Evolutionary conservation across 352 stramenopile genomes (phyloP), one percentile per base, ranked within the genome.

Genomic region (Phytophthora parvispora): DNA sequence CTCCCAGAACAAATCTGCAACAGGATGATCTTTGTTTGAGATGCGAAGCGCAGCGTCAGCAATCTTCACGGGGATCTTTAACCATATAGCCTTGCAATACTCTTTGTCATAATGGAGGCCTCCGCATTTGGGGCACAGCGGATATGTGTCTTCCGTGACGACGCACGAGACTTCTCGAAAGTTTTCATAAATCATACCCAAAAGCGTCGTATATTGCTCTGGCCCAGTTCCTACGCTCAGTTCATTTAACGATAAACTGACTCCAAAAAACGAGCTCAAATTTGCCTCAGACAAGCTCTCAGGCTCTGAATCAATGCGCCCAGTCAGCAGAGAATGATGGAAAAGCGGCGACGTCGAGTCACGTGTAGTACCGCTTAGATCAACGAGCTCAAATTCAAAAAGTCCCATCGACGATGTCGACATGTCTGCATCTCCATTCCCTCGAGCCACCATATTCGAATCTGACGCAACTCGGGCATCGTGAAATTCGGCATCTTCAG

Each of bases 101-200:
- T 93, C 73, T 31, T 72, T 69, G 9, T 78, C 75, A 62, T 83
- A 86, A 63, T 97, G 90, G 24, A 94, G 87, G 0, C 90, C 90
- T 53, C 63, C 66, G 53, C 90, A 97, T 6, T 13, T 71, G 12
- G 60, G 45, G 51, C 90, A 97, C 1, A 91, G 18, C 8, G 88
- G 84, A 68, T 89, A 97, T 0, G 85, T 92, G 32, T 97, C 86
- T 82, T 96, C 90, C 32, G 88, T 73, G 1, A 97, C 85, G 51
- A 90, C 77, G 22, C 73, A 83, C 2, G 86, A 91, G 8, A 88
- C 71, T 69, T 97, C 90, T 40, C 89, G 86, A 72, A 97, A 95
- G 47, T 97, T 97, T 50, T 97, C 90, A 53, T 90, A 95, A 27
- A 96, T 93, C 53, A 92, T 83, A n/a, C 86, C 88, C 31, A 96